A percentile compares a stretch with the other conserved stretches of the same genome.
Conservation (phyloP, 768 basidiomycete genomes). For the Rhodotorula taiwanensis region DNA sequence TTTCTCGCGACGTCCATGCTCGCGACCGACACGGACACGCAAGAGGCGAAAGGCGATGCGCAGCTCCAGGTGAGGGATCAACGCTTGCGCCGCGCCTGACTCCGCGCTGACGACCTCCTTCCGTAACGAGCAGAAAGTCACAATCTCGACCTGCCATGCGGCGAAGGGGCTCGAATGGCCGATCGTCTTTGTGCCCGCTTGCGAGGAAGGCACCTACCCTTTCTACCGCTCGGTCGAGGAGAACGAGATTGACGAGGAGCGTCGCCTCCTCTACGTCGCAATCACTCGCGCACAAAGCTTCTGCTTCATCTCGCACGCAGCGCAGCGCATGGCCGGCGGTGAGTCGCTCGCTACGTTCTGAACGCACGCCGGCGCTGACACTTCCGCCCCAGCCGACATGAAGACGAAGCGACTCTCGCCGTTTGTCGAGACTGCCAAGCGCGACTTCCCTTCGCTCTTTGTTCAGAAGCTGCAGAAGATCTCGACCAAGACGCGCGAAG, state of each 20-base stretch:
- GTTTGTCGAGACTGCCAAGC: slow-evolving; percentile 53
- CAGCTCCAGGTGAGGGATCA: slow-evolving; percentile 1
- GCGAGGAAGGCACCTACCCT: slow-evolving; percentile 58
- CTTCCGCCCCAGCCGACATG: slow-evolving; percentile 47
- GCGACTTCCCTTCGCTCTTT: slow-evolving; percentile 50
- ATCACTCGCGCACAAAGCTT: slow-evolving; percentile 76
- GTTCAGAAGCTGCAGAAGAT: slow-evolving; percentile 50
- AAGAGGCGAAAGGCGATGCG: slow-evolving; percentile 44
- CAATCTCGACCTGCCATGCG: slow-evolving; percentile 76
- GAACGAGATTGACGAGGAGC: slow-evolving; percentile 72
- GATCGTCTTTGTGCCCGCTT: slow-evolving; percentile 70
- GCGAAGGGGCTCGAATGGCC: slow-evolving; percentile 92
- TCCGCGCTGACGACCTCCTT: background rate
- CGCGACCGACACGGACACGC: slow-evolving; percentile 65
- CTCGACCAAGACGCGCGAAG: slow-evolving; percentile 48
- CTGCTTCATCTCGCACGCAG: slow-evolving; percentile 40
- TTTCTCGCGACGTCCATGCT: slow-evolving; percentile 77
- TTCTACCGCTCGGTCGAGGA: slow-evolving; percentile 54
- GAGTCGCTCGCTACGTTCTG: background rate
- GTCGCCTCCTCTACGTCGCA: slow-evolving; percentile 77
- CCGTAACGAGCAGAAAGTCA: slow-evolving; percentile 63
- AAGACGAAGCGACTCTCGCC: slow-evolving; percentile 54
- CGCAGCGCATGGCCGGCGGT: slow-evolving; percentile 43
- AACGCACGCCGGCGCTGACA: background rate
- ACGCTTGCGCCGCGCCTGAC: background rate